Conservation (phyloP, 345 rosid genomes). For the Lepidium aucheri region DNA sequence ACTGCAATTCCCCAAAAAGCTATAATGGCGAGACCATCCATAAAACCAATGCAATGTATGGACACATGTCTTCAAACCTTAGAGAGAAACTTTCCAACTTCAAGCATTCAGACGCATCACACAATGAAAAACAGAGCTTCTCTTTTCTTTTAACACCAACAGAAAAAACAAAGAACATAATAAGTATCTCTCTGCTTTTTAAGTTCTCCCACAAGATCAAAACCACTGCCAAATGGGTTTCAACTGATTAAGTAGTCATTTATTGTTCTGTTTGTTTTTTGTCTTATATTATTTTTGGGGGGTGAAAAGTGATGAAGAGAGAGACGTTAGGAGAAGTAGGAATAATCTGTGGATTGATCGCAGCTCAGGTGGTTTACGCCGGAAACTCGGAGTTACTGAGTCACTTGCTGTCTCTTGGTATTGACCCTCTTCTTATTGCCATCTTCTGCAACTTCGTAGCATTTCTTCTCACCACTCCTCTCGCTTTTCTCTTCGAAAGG, state of each 20-base stretch:
- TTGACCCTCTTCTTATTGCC: slow-evolving; percentile 47
- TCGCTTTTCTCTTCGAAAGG: slow-evolving; percentile 71
- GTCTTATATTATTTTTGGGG: not conserved
- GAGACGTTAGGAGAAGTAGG: slow-evolving; percentile 39
- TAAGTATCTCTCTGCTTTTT: not conserved
- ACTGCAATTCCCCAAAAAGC: not conserved
- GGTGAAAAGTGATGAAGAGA: slow-evolving; percentile 17
- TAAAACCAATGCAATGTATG: slow-evolving; percentile 10
- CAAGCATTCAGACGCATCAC: slow-evolving; percentile 2
- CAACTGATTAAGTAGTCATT: not conserved
- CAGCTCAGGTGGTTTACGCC: slow-evolving; percentile 59
- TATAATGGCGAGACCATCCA: slow-evolving; percentile 3
- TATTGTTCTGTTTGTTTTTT: not conserved
- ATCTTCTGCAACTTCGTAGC: slow-evolving; percentile 50
- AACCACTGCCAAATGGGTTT: slow-evolving; percentile 6
- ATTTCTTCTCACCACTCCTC: slow-evolving; percentile 54
- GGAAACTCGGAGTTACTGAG: slow-evolving; percentile 52
- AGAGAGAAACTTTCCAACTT: slow-evolving; percentile 6
- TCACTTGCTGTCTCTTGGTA: slow-evolving; percentile 67
- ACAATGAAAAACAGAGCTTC: not conserved
- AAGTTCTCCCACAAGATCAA: not conserved
- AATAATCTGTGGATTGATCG: slow-evolving; percentile 50
- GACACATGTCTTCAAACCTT: slow-evolving; percentile 16
- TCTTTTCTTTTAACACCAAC: not conserved
- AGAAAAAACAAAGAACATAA: not conserved